A percentile compares a stretch with the other conserved stretches of the same genome.
Evolutionary conservation across 148 eudicot species (phyloP).

Genomic region (Fagopyrum tataricum): DNA sequence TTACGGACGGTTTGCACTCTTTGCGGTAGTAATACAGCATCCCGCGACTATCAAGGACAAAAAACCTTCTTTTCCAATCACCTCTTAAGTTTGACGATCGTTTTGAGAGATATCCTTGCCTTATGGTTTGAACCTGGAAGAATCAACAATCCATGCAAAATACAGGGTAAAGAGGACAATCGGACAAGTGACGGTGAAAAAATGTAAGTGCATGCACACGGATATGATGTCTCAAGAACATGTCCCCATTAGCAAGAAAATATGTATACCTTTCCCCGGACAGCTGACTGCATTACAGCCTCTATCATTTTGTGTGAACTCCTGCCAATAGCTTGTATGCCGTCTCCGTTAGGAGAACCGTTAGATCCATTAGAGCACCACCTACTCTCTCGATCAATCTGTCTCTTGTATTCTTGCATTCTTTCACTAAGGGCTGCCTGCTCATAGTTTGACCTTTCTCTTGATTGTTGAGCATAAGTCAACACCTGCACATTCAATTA

Average conservation of each 20-base stretch:
- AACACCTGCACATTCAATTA: conserved; percentile 46
- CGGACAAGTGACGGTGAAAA: neutral
- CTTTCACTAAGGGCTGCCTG: conserved; percentile 89
- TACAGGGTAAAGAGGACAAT: neutral
- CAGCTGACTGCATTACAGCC: conserved; percentile 96
- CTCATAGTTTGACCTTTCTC: conserved; percentile 93
- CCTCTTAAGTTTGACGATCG: conserved; percentile 94
- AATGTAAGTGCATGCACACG: neutral
- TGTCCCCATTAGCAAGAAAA: neutral
- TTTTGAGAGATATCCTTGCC: conserved; percentile 94
- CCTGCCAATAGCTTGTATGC: conserved; percentile 90
- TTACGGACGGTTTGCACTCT: conserved; percentile 82
- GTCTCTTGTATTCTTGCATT: conserved; percentile 95
- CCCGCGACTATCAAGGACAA: conserved; percentile 94
- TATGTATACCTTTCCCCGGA: conserved; percentile 70
- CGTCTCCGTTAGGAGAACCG: conserved; percentile 94
- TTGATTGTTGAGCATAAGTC: conserved; percentile 90
- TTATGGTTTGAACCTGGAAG: conserved; percentile 87
- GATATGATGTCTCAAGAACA: neutral
- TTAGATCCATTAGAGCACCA: conserved; percentile 81
- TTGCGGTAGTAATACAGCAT: conserved; percentile 91
- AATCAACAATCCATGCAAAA: neutral
- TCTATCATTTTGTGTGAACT: conserved; percentile 96
- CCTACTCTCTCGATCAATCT: conserved; percentile 87
- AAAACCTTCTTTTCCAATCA: conserved; percentile 97